phyloP scores from a whole-genome alignment of 2,329 filamentous ascomycete species.

The Aspergillus sp. region DNA sequence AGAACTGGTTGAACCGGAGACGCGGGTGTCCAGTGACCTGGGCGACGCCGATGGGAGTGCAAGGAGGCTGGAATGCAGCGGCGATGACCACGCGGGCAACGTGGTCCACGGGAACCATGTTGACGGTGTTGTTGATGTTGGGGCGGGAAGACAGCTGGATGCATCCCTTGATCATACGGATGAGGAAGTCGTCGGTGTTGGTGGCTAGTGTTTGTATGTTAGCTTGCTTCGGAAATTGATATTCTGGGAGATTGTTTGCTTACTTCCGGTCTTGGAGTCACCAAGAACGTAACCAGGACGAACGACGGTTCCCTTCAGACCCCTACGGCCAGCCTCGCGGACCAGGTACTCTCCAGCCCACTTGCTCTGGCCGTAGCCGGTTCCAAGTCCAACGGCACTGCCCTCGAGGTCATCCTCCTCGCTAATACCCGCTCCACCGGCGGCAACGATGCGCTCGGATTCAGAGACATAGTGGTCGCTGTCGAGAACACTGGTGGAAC shows the following conservation, averaged over 20 bases:
- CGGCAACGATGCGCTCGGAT: slow-evolving; percentile 62
- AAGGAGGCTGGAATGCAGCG: slow-evolving; percentile 64
- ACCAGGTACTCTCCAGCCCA: slow-evolving; percentile 76
- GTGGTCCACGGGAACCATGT: slow-evolving; percentile 83
- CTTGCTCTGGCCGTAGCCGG: slow-evolving; percentile 89
- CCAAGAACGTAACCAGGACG: slow-evolving; percentile 85
- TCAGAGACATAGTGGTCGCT: slow-evolving; percentile 76
- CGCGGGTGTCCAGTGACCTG: slow-evolving; percentile 81
- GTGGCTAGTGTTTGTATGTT: slow-evolving; percentile 37
- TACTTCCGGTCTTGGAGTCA: slow-evolving; percentile 64
- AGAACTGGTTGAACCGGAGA: slow-evolving; percentile 74
- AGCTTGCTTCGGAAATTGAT: neutral
- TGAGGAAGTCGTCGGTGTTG: slow-evolving; percentile 86
- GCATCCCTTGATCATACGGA: slow-evolving; percentile 84
- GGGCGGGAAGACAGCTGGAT: slow-evolving; percentile 75
- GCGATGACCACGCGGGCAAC: slow-evolving; percentile 80
- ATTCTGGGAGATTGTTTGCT: neutral
- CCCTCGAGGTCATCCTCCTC: slow-evolving; percentile 79
- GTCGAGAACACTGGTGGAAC: slow-evolving; percentile 80
- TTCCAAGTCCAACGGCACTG: slow-evolving; percentile 73
- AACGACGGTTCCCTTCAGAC: slow-evolving; percentile 73
- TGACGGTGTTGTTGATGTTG: slow-evolving; percentile 81
- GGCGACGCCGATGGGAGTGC: slow-evolving; percentile 60
- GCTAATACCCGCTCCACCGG: slow-evolving; percentile 64
- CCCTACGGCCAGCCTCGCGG: slow-evolving; percentile 74